Evolutionary conservation across 345 rosid genomes (phyloP), one percentile per base, ranked within the genome.

Genomic region (thale cress (Arabidopsis thaliana)): DNA sequence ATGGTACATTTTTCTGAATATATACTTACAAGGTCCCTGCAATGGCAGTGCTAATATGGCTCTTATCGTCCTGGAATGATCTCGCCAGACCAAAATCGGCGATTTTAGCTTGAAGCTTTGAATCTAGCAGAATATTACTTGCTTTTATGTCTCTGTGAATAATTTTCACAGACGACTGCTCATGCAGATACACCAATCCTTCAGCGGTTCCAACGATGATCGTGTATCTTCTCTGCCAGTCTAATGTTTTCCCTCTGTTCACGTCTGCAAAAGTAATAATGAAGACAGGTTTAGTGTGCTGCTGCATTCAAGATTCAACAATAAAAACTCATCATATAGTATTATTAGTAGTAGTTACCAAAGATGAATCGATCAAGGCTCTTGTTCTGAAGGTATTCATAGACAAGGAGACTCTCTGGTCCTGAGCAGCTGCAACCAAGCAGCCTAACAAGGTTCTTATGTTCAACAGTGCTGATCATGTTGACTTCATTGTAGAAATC

Each of bases 31-130:
- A 63, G 1, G 99, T 92, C 77, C 99, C 97, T 32, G 97, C 97
- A 73, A 95, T 92, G 55, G 96, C 99, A 4, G 97, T 94, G 92
- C 96, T 95, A 74, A 92, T 95, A 79, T 92, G 97, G 37, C 96
- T 91, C 80, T 92, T 85, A 74, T 95, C 97, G 32, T 89, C 97
- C 70, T 89, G 88, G 75, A 90, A 95, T 53, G 99, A 85, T 77
- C 97, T 87, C 0, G 99, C 97, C 55, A 95, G 84, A 28, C 97
- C 99, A 70, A 95, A 92, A 80, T 95, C 99, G 0, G 99, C 97
- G 37, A 92, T 92, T 77, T 90, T 95, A 5, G 99, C 93, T 2
- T 92, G 92, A n/a, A 92, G 78, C 79, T 81, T 87, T 14, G 87
- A 80, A 63, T 95, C 96, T 67, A 92, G 66, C 81, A 95, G 84